Percentiles rank a stretch among this genome's conserved stretches.
These are phyloP conservation scores for Torulaspora indica DNA, from an alignment of 805 yeast genomes.

Conservation along the genomic window DNA sequence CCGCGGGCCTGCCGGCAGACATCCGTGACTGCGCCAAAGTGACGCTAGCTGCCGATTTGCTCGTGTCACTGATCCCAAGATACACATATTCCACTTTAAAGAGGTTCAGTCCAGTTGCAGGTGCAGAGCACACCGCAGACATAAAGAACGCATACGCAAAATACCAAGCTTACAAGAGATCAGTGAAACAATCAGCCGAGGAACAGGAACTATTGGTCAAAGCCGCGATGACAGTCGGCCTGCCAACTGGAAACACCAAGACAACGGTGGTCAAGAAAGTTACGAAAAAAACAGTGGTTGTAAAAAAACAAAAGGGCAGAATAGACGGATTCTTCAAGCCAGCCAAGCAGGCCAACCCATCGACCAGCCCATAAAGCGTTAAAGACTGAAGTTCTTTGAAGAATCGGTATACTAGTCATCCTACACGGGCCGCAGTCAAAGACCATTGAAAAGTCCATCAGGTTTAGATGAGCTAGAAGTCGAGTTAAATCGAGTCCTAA, in stretches of 20 bases:
- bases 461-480: background rate
- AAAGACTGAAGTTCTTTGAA: background rate
- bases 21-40: conserved; percentile 38
- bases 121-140: conserved; percentile 5
- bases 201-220: conserved; percentile 33
- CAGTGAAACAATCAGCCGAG: conserved; percentile 17
- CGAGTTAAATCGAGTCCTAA: background rate
- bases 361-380: background rate
- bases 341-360: background rate
- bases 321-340: conserved; percentile 61
- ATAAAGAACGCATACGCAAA: conserved; percentile 34
- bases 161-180: conserved; percentile 30
- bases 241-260: conserved; percentile 17
- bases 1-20: conserved; percentile 30
- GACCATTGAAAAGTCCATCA: conserved; percentile 1
- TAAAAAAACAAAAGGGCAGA: conserved; percentile 51
- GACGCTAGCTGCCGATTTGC: conserved; percentile 37
- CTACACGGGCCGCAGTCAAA: conserved; percentile 4
- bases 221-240: conserved; percentile 31
- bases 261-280: conserved; percentile 22
- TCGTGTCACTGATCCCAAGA: conserved; percentile 48
- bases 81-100: conserved; percentile 34
- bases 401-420: conserved; percentile 5
- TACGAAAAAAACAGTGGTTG: conserved; percentile 26
- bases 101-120: conserved; percentile 13